Percentiles rank a stretch among this genome's conserved stretches.
phyloP scores from a whole-genome alignment of 1,139 yeast genomes.

The Candida sanyaensis region DNA sequence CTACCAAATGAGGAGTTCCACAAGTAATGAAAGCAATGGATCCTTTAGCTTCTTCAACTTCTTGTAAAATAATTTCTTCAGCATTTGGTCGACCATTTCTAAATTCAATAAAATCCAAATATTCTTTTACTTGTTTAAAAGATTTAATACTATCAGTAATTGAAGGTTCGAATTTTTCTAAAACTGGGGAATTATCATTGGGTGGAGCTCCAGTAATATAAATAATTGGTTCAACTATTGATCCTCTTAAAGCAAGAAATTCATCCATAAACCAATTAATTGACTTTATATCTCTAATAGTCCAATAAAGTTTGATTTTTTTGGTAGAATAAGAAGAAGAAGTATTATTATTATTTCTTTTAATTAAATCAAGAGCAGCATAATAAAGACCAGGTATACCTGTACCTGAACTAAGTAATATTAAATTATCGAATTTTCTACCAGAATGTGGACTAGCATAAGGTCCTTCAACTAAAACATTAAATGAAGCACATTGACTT shows the following conservation, averaged over 20 bases:
- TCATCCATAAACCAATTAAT: conserved; percentile 33
- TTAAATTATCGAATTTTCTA: conserved; percentile 22
- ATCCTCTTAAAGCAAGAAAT: conserved; percentile 26
- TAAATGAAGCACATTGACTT: conserved; percentile 12
- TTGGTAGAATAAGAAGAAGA: conserved; percentile 11
- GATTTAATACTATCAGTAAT: not conserved
- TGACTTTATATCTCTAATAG: conserved; percentile 42
- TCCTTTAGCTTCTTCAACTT: conserved; percentile 28
- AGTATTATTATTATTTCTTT: conserved; percentile 5
- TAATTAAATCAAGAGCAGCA: conserved; percentile 28
- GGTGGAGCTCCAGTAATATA: conserved; percentile 25
- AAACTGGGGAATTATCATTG: not conserved
- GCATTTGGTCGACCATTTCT: conserved; percentile 42
- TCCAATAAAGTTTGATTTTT: conserved; percentile 48
- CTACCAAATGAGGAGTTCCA: conserved; percentile 41
- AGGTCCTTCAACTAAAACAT: conserved; percentile 31
- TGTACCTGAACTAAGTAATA: conserved; percentile 30
- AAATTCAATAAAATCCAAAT: conserved; percentile 33
- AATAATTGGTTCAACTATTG: conserved; percentile 35
- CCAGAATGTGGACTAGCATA: conserved; percentile 24
- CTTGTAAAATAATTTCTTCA: conserved; percentile 27
- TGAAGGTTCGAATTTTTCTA: not conserved
- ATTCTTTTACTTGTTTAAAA: conserved; percentile 5
- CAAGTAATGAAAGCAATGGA: conserved; percentile 43
- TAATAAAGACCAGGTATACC: conserved; percentile 36